Evolutionary conservation across 805 yeast genomes (phyloP).

Genomic region (Sungouiella thailandica): DNA sequence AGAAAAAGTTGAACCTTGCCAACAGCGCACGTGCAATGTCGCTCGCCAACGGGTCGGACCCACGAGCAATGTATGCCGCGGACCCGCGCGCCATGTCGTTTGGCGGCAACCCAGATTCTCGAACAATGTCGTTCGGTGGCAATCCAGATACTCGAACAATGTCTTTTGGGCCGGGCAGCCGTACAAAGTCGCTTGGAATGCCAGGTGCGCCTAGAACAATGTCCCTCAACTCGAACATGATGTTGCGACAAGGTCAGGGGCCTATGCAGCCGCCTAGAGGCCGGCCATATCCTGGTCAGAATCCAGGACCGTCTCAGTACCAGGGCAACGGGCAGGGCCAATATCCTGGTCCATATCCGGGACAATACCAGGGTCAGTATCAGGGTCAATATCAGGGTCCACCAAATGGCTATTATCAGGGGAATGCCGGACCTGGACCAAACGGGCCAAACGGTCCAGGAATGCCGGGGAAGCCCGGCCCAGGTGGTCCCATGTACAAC

Average conservation of each 20-base stretch:
- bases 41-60: conserved; percentile 30
- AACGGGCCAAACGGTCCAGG: conserved; percentile 4
- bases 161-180: conserved; percentile 12
- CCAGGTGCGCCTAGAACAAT: conserved; percentile 41
- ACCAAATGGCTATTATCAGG: neutral
- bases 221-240: conserved; percentile 32
- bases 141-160: conserved; percentile 24
- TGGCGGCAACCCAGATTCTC: too few species aligned
- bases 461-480: conserved; percentile 4
- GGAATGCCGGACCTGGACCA: conserved; percentile 3
- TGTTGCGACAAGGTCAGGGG: conserved; percentile 1
- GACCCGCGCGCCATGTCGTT: conserved; percentile 32
- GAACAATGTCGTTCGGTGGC: conserved; percentile 6
- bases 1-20: conserved; percentile 53
- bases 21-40: conserved; percentile 44
- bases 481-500: neutral
- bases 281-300: neutral
- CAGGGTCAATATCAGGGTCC: too few species aligned
- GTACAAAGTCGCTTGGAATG: too few species aligned
- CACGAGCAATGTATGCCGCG: too few species aligned
- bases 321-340: neutral
- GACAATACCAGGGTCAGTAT: too few species aligned
- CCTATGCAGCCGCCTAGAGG: neutral
- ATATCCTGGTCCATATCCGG: too few species aligned
- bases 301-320: neutral